Base-by-base conservation (phyloP, 208 protist species). In the Wallacemonas sp. region DNA sequence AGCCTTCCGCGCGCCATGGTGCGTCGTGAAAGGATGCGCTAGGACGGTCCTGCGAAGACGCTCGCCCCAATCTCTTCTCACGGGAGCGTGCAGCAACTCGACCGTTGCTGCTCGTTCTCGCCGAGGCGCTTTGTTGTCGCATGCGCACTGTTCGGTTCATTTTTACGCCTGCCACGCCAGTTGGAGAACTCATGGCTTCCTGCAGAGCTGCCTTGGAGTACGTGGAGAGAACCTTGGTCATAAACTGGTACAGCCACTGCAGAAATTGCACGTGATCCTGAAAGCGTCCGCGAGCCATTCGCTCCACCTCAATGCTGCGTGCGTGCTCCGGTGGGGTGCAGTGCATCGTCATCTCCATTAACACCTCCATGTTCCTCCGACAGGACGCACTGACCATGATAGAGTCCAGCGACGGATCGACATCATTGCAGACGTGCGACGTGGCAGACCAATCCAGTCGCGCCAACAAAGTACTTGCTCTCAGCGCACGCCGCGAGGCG, bases 181-280 rank as follows among this genome's bases (percentile, higher is more conserved):
- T 61, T 1, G 62, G 37, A 33, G 66, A 33, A n/a, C 38, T 32
- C 24, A 63, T 61, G 1, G 63, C 34, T 33, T 69, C 68, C 57
- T 81, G 65, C 62, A 91, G 41, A 8, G 83, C 78, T 3, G 63
- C 50, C 38, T 78, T 84, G 4, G 89, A 91, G 68, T 91, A 94
- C 17, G 78, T 68, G 1, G 70, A 71, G 10, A 94, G 58, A 32
- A 91, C 71, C 45, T 85, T 94, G 0, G 66, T 71, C 78, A 94
- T 88, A 65, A 92, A 92, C 24, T 73, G 44, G 60, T 85, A 84
- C 59, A 92, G 66, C 86, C 89, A 92, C 42, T 87, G 84, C 9
- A 95, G 75, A 24, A 93, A 67, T 33, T 67, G 30, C 21, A 95
- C 61, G 66, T 95, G 89, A 30, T 95, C 89, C 57, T 95, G 89